phyloP scores from a whole-genome alignment of 345 rosid genomes.

The Conringia planisiliqua region DNA sequence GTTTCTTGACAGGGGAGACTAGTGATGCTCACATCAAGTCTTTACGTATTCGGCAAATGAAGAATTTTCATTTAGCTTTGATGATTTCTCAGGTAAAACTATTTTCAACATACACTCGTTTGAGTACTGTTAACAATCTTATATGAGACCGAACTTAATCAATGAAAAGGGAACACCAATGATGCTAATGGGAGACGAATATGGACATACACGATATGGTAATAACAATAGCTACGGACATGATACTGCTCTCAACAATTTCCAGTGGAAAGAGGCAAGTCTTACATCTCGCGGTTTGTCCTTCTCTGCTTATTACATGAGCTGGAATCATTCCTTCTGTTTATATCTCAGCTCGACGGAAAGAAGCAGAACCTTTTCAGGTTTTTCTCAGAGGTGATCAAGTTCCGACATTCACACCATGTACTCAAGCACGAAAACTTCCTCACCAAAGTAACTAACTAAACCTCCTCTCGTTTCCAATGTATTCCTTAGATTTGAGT shows the following conservation, averaged over 20 bases:
- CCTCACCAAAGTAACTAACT: conserved; percentile 49
- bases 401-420: conserved; percentile 49
- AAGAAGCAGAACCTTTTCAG: conserved; percentile 60
- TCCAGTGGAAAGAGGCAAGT: conserved; percentile 71
- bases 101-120: background rate
- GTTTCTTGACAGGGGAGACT: conserved; percentile 65
- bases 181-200: conserved; percentile 99
- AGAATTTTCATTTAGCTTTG: conserved; percentile 84
- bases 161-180: conserved; percentile 75
- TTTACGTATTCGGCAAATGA: conserved; percentile 81
- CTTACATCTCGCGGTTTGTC: background rate
- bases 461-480: background rate
- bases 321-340: background rate
- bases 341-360: conserved; percentile 47
- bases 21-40: conserved; percentile 54
- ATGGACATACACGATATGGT: conserved; percentile 85
- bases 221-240: conserved; percentile 96
- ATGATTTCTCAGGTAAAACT: conserved; percentile 76
- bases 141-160: background rate
- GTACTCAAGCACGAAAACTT: conserved; percentile 59
- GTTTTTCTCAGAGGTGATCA: conserved; percentile 76
- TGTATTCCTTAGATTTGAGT: background rate
- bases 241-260: conserved; percentile 78
- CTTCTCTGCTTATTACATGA: background rate
- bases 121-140: background rate